Percentiles rank a stretch among this genome's conserved stretches.
Evolutionary conservation across 106 monocot species (phyloP).

Genomic region (Cymbidium sinense): DNA sequence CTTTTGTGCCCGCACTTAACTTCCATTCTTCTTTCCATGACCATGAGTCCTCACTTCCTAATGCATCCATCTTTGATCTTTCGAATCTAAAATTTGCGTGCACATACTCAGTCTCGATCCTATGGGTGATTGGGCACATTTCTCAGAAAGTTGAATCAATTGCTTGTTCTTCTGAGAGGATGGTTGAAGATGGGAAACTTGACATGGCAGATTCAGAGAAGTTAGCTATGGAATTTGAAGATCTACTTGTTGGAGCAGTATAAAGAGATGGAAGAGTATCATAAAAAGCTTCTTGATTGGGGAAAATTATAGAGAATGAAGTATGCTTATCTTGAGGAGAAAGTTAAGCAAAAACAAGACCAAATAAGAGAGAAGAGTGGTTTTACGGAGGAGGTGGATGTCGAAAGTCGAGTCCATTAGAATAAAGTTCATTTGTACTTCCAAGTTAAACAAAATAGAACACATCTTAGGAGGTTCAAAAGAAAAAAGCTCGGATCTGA

Average conservation of each 20-base stretch:
- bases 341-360: constrained; percentile 51
- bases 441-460: constrained; percentile 64
- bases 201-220: constrained; percentile 61
- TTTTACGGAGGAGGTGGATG: constrained; percentile 38
- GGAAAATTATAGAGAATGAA: constrained; percentile 57
- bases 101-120: too few relatives aligned
- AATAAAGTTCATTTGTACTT: too few relatives aligned
- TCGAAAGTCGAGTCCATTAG: too few relatives aligned
- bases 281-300: constrained; percentile 53
- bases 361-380: constrained; percentile 21
- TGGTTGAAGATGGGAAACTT: constrained; percentile 81
- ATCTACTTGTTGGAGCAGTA: constrained; percentile 59
- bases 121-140: too few relatives aligned
- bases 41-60: too few relatives aligned
- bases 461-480: constrained; percentile 56
- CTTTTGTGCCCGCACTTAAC: too few relatives aligned
- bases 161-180: constrained; percentile 52
- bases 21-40: too few relatives aligned
- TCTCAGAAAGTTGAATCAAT: too few relatives aligned
- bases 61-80: too few relatives aligned
- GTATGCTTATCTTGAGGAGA: constrained; percentile 65
- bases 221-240: constrained; percentile 64
- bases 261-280: constrained; percentile 91
- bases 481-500: constrained; percentile 36
- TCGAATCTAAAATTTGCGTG: too few relatives aligned